phyloP scores from a whole-genome alignment of 139 green algal genomes.

The Mesostigma viride region DNA sequence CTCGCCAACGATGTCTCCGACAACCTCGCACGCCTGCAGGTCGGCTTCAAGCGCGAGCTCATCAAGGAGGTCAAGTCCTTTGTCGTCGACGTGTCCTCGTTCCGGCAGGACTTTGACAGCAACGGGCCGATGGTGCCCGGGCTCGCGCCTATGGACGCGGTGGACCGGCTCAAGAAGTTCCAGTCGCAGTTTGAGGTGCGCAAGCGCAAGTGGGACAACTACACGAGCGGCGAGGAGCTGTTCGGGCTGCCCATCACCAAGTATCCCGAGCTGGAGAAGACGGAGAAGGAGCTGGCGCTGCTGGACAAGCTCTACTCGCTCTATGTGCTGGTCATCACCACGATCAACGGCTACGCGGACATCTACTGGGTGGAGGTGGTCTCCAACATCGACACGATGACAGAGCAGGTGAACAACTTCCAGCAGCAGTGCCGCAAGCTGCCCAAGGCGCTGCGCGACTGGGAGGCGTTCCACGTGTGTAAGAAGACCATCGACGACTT shows the following conservation, averaged over 20 bases:
- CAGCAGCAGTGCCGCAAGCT: constrained; percentile 61
- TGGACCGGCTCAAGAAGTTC: constrained; percentile 79
- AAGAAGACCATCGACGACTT: constrained; percentile 81
- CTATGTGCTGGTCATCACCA: constrained; percentile 80
- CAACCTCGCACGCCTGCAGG: constrained; percentile 65
- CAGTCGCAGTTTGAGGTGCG: constrained; percentile 76
- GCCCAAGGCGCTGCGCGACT: constrained; percentile 75
- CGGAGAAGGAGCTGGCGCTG: constrained; percentile 63
- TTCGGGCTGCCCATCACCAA: constrained; percentile 78
- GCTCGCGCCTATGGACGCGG: constrained; percentile 77
- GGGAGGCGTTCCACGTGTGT: constrained; percentile 78
- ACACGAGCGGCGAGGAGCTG: constrained; percentile 72
- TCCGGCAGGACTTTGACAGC: constrained; percentile 69
- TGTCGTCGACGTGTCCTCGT: constrained; percentile 58
- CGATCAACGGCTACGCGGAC: constrained; percentile 74
- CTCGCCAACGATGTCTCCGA: constrained; percentile 64
- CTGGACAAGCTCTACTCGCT: constrained; percentile 56
- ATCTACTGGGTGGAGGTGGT: constrained; percentile 82
- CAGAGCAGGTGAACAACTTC: constrained; percentile 59
- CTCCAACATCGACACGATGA: constrained; percentile 75
- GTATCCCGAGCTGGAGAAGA: constrained; percentile 79
- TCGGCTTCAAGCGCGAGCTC: constrained; percentile 77
- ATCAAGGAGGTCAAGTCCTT: constrained; percentile 80
- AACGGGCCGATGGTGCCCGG: constrained; percentile 76
- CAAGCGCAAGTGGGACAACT: constrained; percentile 87